A percentile compares a stretch with the other conserved stretches of the same genome.
Conservation (phyloP, 23 red algal genomes). For the Gracilaria gracilis region DNA sequence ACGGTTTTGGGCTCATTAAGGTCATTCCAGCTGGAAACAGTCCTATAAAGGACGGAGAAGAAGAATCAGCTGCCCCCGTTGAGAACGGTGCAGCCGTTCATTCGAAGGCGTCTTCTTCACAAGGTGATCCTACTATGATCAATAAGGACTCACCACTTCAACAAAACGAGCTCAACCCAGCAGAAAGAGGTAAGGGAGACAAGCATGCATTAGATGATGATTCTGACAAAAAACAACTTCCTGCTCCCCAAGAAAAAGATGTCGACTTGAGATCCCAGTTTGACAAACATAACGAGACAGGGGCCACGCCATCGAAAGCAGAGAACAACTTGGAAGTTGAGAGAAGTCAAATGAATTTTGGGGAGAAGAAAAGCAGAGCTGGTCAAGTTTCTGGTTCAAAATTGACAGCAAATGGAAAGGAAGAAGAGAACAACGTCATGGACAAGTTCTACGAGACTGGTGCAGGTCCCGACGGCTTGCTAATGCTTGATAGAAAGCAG, state of each 20-base stretch:
- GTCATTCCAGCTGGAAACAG: slow-evolving; percentile 54
- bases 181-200: not conserved
- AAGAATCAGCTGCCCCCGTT: not conserved
- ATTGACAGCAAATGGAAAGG: not conserved
- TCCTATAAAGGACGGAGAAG: not conserved
- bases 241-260: not conserved
- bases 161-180: not conserved
- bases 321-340: not conserved
- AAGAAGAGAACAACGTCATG: slow-evolving; percentile 39
- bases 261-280: not conserved
- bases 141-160: not conserved
- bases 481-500: slow-evolving; percentile 65
- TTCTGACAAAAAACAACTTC: not conserved
- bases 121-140: not conserved
- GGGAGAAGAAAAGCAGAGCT: not conserved
- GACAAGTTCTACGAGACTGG: slow-evolving; percentile 67
- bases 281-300: not conserved
- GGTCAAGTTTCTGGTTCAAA: not conserved
- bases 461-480: slow-evolving; percentile 64
- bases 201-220: not conserved
- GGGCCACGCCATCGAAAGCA: not conserved
- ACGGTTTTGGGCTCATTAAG: slow-evolving; percentile 62
- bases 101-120: not conserved
- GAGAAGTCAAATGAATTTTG: not conserved
- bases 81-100: not conserved